These are phyloP conservation scores for Myxozyma vanderwaltii DNA, from an alignment of 805 yeast genomes.

Conservation along the genomic window DNA sequence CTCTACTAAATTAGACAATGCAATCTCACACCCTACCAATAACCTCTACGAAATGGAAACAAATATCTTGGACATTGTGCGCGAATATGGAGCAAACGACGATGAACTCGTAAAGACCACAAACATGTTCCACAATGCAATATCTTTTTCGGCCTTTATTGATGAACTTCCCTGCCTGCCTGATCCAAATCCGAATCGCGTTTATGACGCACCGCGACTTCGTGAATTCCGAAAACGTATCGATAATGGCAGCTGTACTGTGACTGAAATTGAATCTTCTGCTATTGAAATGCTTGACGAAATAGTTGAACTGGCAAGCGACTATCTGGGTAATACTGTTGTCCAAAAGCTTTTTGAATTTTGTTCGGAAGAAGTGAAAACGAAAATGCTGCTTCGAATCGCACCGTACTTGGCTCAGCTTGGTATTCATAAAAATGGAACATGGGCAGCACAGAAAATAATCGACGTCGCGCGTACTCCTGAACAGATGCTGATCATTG, in stretches of 20 bases:
- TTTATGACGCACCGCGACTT: conserved; percentile 83
- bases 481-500: conserved; percentile 65
- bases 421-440: conserved; percentile 96
- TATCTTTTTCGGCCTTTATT: conserved; percentile 34
- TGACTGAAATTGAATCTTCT: conserved; percentile 73
- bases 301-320: conserved; percentile 86
- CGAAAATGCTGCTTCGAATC: conserved; percentile 76
- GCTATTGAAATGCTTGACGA: conserved; percentile 84
- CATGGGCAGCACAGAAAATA: conserved; percentile 98
- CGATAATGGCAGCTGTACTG: conserved; percentile 56
- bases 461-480: conserved; percentile 71
- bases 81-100: conserved; percentile 42
- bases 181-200: conserved; percentile 65
- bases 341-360: conserved; percentile 85
- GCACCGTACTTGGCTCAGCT: conserved; percentile 82
- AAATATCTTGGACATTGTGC: conserved; percentile 41
- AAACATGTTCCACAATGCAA: conserved; percentile 40
- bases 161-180: conserved; percentile 61
- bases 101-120: conserved; percentile 38
- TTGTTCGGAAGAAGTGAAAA: conserved; percentile 69
- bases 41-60: conserved; percentile 37
- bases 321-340: conserved; percentile 92
- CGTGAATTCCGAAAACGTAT: conserved; percentile 81
- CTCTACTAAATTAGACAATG: conserved; percentile 10
- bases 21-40: conserved; percentile 35